A percentile compares a stretch with the other conserved stretches of the same genome.
These are phyloP conservation scores for Biscogniauxia mediterranea DNA, from an alignment of 2,329 filamentous ascomycete species.

Conservation along the genomic window DNA sequence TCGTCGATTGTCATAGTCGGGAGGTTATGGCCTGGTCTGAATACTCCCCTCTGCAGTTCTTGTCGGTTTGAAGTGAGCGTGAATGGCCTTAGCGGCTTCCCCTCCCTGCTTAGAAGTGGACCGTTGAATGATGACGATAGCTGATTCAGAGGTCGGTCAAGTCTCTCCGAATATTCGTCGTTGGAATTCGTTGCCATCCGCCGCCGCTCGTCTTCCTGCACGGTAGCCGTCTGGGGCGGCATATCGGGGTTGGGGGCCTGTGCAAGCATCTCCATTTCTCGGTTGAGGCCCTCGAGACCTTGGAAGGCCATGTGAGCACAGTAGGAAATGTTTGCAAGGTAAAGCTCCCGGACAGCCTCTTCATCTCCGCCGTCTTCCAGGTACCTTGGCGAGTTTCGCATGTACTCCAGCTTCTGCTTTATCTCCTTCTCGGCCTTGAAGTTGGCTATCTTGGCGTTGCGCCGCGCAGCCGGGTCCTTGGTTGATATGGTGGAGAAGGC, in stretches of 20 bases:
- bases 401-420: conserved; percentile 71
- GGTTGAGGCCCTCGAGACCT: conserved; percentile 79
- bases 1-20: conserved; percentile 98
- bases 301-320: conserved; percentile 80
- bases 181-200: conserved; percentile 33
- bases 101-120: conserved; percentile 72
- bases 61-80: conserved; percentile 77
- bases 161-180: conserved; percentile 66
- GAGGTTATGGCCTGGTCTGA: conserved; percentile 85
- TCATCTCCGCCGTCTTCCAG: conserved; percentile 70
- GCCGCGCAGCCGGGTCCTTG: conserved; percentile 60
- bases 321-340: conserved; percentile 73
- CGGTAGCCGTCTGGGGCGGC: conserved; percentile 43
- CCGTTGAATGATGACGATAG: conserved; percentile 54
- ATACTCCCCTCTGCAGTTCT: conserved; percentile 76
- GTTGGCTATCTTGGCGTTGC: conserved; percentile 81
- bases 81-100: conserved; percentile 88
- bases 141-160: conserved; percentile 64
- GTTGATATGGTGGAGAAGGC: conserved; percentile 70
- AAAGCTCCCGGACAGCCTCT: conserved; percentile 73
- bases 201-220: conserved; percentile 45
- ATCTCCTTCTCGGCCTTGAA: conserved; percentile 85
- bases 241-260: conserved; percentile 60
- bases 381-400: conserved; percentile 42
- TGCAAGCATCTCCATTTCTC: conserved; percentile 80